Percentiles rank a stretch among this genome's conserved stretches.
phyloP scores from a whole-genome alignment of 345 rosid genomes.

The Ailanthus altissimus region DNA sequence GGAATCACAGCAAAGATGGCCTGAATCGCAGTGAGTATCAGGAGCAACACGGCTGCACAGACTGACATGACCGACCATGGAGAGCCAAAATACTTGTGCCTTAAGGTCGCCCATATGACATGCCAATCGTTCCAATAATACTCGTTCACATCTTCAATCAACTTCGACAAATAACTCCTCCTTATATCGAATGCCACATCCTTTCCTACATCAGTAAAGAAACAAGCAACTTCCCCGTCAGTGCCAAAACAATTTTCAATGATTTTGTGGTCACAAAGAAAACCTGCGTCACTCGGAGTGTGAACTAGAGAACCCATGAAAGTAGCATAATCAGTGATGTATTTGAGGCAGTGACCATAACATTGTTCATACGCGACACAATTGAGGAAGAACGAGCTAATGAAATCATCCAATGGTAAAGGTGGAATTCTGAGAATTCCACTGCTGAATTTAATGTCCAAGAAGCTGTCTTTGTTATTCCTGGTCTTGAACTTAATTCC shows the following conservation, averaged over 20 bases:
- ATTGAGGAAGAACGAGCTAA: slow-evolving; percentile 19
- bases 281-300: slow-evolving; percentile 1
- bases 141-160: slow-evolving; percentile 23
- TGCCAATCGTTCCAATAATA: slow-evolving; percentile 25
- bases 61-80: slow-evolving; percentile 31
- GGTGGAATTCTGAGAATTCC: slow-evolving; percentile 22
- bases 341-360: neutral
- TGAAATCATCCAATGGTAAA: neutral
- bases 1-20: slow-evolving; percentile 10
- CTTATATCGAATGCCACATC: slow-evolving; percentile 7
- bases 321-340: slow-evolving; percentile 16
- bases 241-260: slow-evolving; percentile 25
- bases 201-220: slow-evolving; percentile 17
- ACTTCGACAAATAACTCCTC: slow-evolving; percentile 3
- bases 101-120: slow-evolving; percentile 24
- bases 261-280: slow-evolving; percentile 7
- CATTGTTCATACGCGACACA: slow-evolving; percentile 32
- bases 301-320: slow-evolving; percentile 5
- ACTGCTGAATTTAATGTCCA: slow-evolving; percentile 15
- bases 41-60: slow-evolving; percentile 15
- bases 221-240: slow-evolving; percentile 19
- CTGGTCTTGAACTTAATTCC: slow-evolving; percentile 20
- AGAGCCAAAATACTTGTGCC: slow-evolving; percentile 18
- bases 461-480: neutral
- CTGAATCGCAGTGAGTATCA: slow-evolving; percentile 26